Percentiles rank a stretch among this genome's conserved stretches.
phyloP scores from a whole-genome alignment of 2,329 filamentous ascomycete genomes.

The Lanzia echinophila region DNA sequence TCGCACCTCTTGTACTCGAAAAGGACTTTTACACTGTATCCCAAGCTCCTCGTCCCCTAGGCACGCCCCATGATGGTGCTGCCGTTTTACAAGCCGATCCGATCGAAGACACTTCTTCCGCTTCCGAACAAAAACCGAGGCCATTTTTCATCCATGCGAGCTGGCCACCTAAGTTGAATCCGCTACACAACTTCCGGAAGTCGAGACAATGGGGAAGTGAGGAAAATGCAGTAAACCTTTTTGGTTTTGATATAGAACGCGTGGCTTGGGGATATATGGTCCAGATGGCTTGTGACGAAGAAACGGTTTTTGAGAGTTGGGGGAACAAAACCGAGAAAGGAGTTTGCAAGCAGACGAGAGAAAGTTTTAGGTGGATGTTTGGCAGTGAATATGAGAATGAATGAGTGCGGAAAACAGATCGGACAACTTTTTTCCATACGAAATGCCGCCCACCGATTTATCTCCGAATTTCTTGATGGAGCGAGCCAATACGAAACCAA shows the following conservation, averaged over 20 bases:
- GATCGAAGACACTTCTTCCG: background rate
- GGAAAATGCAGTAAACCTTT: conserved; percentile 1
- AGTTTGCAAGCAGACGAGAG: conserved; percentile 15
- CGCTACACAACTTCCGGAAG: conserved; percentile 9
- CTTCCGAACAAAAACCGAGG: background rate
- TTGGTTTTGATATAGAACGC: conserved; percentile 16
- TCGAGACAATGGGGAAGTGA: conserved; percentile 15
- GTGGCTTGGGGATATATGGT: conserved; percentile 20
- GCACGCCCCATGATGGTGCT: conserved; percentile 3
- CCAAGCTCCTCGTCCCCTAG: conserved; percentile 10
- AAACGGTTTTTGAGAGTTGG: conserved; percentile 15
- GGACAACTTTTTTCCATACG: no score
- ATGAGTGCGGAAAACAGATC: background rate
- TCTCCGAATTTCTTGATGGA: no score
- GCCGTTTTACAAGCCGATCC: conserved; percentile 16
- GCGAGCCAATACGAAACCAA: no score
- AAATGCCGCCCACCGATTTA: no score
- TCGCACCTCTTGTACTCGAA: conserved; percentile 36
- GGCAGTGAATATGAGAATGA: conserved; percentile 2
- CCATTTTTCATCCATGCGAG: conserved; percentile 19
- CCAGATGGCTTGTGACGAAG: conserved; percentile 17
- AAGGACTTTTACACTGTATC: conserved; percentile 33
- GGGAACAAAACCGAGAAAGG: conserved; percentile 8
- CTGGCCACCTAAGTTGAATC: conserved; percentile 19
- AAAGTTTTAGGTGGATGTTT: conserved; percentile 15